These are phyloP conservation scores for Tuber magnatum DNA, from an alignment of 495 filamentous ascomycete species.

Conservation along the genomic window DNA sequence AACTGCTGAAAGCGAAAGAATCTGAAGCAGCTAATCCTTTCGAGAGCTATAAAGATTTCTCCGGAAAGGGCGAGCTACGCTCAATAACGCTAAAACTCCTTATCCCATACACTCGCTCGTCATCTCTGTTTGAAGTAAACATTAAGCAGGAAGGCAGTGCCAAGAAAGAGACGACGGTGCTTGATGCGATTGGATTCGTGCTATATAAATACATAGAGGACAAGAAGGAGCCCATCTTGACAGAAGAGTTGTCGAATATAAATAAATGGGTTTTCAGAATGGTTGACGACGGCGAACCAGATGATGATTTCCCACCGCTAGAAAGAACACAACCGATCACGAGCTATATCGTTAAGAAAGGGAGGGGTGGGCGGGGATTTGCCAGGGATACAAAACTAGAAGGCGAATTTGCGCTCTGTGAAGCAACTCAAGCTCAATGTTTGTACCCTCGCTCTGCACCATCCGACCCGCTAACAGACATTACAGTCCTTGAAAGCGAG, in stretches of 20 bases:
- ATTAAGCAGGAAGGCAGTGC: conserved; percentile 58
- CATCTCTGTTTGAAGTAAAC: conserved; percentile 59
- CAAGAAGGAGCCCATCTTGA: conserved; percentile 62
- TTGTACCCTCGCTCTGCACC: conserved; percentile 58
- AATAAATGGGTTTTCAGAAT: conserved; percentile 90
- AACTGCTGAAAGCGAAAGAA: conserved; percentile 68
- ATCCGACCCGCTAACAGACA: not conserved
- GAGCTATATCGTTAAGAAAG: conserved; percentile 85
- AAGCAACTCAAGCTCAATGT: conserved; percentile 69
- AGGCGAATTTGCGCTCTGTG: conserved; percentile 86
- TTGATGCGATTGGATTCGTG: conserved; percentile 81
- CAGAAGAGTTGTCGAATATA: conserved; percentile 64
- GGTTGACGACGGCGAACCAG: conserved; percentile 92
- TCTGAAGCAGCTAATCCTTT: conserved; percentile 74
- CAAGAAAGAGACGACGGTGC: conserved; percentile 65
- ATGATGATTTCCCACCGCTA: conserved; percentile 88
- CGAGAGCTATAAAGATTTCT: conserved; percentile 76
- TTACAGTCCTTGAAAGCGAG: not conserved
- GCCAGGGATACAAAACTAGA: conserved; percentile 73
- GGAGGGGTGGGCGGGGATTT: conserved; percentile 54
- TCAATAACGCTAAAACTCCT: conserved; percentile 81
- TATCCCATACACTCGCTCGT: conserved; percentile 62
- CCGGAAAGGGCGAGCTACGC: conserved; percentile 74
- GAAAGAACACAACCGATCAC: conserved; percentile 68
- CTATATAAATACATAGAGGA: conserved; percentile 85